Percentiles rank a stretch among this genome's conserved stretches.
Conservation (phyloP, 805 yeast genomes). For the Kuraishia molischiana region DNA sequence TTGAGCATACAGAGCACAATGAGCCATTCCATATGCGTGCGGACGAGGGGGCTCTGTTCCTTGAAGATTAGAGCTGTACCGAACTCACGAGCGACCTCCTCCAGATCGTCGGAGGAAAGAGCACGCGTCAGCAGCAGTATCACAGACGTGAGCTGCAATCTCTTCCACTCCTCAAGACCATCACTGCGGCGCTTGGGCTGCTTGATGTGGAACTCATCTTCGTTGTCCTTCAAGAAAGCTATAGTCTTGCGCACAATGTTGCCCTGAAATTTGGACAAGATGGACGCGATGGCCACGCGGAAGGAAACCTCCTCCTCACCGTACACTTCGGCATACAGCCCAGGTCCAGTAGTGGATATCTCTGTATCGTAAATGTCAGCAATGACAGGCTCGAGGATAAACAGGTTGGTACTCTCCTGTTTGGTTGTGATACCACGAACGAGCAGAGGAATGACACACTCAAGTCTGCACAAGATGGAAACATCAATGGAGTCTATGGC, state of each 20-base stretch:
- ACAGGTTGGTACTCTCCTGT: slow-evolving; percentile 48
- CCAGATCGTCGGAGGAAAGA: slow-evolving; percentile 14
- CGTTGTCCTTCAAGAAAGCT: slow-evolving; percentile 25
- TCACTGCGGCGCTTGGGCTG: slow-evolving; percentile 48
- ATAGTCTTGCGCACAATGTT: too few relatives aligned
- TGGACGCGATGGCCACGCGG: slow-evolving; percentile 38
- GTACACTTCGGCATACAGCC: slow-evolving; percentile 36
- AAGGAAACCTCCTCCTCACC: slow-evolving; percentile 50
- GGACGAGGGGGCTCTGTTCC: slow-evolving; percentile 73
- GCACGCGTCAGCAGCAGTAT: slow-evolving; percentile 33
- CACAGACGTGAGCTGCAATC: slow-evolving; percentile 49
- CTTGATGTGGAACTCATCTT: slow-evolving; percentile 31
- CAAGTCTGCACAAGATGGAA: slow-evolving; percentile 25
- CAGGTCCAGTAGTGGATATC: slow-evolving; percentile 22
- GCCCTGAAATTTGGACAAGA: slow-evolving; percentile 29
- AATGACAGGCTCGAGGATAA: slow-evolving; percentile 48
- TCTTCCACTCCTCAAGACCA: slow-evolving; percentile 56
- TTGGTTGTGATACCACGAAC: slow-evolving; percentile 32
- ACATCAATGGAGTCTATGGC: slow-evolving; percentile 27
- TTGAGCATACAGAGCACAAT: slow-evolving; percentile 33
- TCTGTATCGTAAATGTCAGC: slow-evolving; percentile 40
- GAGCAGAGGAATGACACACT: slow-evolving; percentile 45
- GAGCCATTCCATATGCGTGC: slow-evolving; percentile 77
- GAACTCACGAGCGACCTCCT: slow-evolving; percentile 15
- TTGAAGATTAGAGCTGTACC: slow-evolving; percentile 29